Evolutionary conservation across 495 filamentous ascomycete genomes (phyloP), one percentile per base, ranked within the genome.

Genomic region (Lophiotrema nucula): DNA sequence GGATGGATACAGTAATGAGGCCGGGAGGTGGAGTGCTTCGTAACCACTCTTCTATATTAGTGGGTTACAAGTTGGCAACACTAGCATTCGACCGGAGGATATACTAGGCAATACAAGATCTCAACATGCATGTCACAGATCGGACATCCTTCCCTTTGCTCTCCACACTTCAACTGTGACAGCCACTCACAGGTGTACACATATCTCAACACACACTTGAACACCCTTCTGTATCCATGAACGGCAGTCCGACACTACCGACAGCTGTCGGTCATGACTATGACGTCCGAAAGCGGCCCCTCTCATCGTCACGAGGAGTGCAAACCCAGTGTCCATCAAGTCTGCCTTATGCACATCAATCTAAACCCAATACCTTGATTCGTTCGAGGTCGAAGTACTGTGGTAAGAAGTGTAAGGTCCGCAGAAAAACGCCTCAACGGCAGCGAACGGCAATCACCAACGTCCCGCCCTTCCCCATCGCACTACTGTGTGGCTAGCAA

Each of bases 181-280:
- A 42, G 23, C 58, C 58, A 62, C 45, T 62, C 44, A 62, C 37
- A 62, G 22, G 28, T 0, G 26, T 56, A 62, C 58, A 62, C 58
- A 62, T 62, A 62, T 56, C 23, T 25, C 27, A 23, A 25, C 11
- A 31, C 3, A 12, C 47, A 27, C 8, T 19, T 12, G 11, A 43
- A 35, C 31, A 35, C 15, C 8, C 15, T 35, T 35, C 15, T 15
- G 31, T 35, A 15, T 8, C 31, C 31, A 35, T 8, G 31, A 8
- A 35, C 15, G 31, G n/a, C n/a, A n/a, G n/a, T n/a, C n/a, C n/a
- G n/a, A n/a, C n/a, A n/a, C n/a, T n/a, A n/a, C n/a, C n/a, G n/a
- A n/a, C n/a, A n/a, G n/a, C n/a, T n/a, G n/a, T n/a, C n/a, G n/a
- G n/a, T n/a, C n/a, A n/a, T n/a, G n/a, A n/a, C n/a, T 35, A 35